Evolutionary conservation across 108 stramenopile species (phyloP).

Genomic region (Aurantiochytrium sp.): DNA sequence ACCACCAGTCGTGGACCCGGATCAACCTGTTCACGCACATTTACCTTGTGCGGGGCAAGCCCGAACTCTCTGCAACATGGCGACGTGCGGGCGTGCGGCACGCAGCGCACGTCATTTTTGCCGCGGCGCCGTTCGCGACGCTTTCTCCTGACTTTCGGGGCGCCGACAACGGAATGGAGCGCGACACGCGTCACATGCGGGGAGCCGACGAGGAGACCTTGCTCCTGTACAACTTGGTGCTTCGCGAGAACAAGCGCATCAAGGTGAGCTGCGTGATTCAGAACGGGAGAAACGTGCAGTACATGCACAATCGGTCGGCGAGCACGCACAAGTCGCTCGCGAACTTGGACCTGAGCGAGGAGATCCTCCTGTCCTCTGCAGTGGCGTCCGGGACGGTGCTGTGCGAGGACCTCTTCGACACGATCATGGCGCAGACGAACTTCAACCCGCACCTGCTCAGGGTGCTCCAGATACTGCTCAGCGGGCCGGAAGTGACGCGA

Average conservation of each 20-base stretch:
- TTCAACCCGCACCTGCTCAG: neutral
- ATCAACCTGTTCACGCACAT: neutral
- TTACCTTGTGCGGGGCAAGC: neutral
- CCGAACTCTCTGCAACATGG: neutral
- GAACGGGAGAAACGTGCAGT: neutral
- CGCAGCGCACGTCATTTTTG: neutral
- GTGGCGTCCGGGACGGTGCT: neutral
- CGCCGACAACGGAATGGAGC: neutral
- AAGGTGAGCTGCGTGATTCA: neutral
- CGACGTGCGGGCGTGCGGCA: neutral
- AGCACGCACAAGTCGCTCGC: neutral
- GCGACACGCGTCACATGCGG: neutral
- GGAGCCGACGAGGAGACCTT: constrained; percentile 11
- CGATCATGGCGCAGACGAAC: neutral
- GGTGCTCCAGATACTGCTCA: neutral
- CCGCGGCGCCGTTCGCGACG: neutral
- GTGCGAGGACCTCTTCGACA: neutral
- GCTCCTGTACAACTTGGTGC: neutral
- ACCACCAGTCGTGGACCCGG: neutral
- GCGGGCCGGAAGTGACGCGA: no score
- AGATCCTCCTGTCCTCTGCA: neutral
- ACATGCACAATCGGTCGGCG: neutral
- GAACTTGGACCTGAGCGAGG: neutral
- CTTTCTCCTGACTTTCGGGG: no score
- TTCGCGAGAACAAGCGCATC: neutral